Evolutionary conservation across 164 flowering plant genomes (phyloP).

Genomic region (Dillenia suffruticosa): DNA sequence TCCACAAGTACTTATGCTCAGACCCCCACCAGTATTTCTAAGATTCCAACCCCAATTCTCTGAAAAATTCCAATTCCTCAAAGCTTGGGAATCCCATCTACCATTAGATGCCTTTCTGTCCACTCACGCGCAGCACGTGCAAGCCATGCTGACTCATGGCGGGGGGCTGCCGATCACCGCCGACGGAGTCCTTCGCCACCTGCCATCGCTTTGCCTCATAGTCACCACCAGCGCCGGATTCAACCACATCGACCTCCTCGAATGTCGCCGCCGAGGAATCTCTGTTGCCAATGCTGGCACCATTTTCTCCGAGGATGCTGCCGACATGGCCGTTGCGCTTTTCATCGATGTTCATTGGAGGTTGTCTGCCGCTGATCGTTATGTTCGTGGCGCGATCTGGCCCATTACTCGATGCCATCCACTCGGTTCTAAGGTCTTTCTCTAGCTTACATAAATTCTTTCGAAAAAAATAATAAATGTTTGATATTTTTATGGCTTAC

Average conservation of each 20-base stretch:
- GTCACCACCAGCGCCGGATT: slow-evolving; percentile 56
- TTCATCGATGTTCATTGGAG: slow-evolving; percentile 48
- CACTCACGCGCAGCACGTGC: slow-evolving; percentile 17
- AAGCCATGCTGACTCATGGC: slow-evolving; percentile 15
- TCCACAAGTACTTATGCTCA: slow-evolving; percentile 11
- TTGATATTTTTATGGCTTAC: no score
- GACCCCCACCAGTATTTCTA: neutral
- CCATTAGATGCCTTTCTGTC: slow-evolving; percentile 22
- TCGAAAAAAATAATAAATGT: no score
- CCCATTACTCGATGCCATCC: slow-evolving; percentile 23
- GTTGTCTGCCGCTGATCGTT: slow-evolving; percentile 48
- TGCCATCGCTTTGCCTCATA: slow-evolving; percentile 42
- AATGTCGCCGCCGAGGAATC: slow-evolving; percentile 51
- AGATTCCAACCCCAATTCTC: slow-evolving; percentile 1
- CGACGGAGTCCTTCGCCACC: slow-evolving; percentile 17
- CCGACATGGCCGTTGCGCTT: slow-evolving; percentile 56
- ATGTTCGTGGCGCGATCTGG: slow-evolving; percentile 40
- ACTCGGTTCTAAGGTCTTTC: slow-evolving; percentile 28
- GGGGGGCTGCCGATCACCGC: slow-evolving; percentile 7
- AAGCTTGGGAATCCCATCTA: slow-evolving; percentile 29
- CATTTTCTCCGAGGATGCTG: slow-evolving; percentile 49
- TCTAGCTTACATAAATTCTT: no score
- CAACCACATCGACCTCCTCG: slow-evolving; percentile 55
- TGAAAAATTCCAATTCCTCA: slow-evolving; percentile 14
- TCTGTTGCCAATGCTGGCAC: slow-evolving; percentile 35